phyloP scores from a whole-genome alignment of 1,284 basidiomycete genomes.

The Caloboletus inedulis region DNA sequence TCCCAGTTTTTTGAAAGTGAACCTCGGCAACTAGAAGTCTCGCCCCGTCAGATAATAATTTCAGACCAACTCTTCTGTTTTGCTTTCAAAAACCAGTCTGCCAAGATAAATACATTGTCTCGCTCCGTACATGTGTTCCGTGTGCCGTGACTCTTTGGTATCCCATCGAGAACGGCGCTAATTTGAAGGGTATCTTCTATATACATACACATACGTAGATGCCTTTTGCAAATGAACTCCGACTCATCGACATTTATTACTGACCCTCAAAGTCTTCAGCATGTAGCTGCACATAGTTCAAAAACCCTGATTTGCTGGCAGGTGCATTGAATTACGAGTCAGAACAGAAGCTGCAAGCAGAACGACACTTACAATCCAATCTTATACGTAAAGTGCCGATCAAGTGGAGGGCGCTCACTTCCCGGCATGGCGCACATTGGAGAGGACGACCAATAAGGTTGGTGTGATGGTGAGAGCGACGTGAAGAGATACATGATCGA shows the following conservation, averaged over 20 bases:
- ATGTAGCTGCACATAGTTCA: constrained; percentile 31
- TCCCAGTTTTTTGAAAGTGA: not conserved
- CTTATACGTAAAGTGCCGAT: constrained; percentile 36
- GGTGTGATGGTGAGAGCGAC: constrained; percentile 27
- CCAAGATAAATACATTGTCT: not conserved
- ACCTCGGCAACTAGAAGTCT: not conserved
- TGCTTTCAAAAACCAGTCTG: constrained; percentile 4
- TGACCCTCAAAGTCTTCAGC: constrained; percentile 28
- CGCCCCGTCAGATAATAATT: not conserved
- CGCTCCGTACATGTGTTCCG: not conserved
- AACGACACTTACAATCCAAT: constrained; percentile 36
- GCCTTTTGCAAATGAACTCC: not conserved
- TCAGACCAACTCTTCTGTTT: constrained; percentile 10
- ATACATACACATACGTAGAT: not conserved
- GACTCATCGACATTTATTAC: not conserved
- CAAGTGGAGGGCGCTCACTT: constrained; percentile 23
- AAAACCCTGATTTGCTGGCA: constrained; percentile 30
- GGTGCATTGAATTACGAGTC: not conserved
- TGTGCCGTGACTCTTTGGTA: not conserved
- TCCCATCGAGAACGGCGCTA: not conserved
- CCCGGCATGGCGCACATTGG: constrained; percentile 27
- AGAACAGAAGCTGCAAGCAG: not conserved
- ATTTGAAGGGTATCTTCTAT: not conserved
- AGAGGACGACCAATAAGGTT: constrained; percentile 39
- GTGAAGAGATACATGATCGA: constrained; percentile 41